Base-by-base conservation (phyloP, 2,329 filamentous ascomycete species). In the Pyricularia pennisetigena region DNA sequence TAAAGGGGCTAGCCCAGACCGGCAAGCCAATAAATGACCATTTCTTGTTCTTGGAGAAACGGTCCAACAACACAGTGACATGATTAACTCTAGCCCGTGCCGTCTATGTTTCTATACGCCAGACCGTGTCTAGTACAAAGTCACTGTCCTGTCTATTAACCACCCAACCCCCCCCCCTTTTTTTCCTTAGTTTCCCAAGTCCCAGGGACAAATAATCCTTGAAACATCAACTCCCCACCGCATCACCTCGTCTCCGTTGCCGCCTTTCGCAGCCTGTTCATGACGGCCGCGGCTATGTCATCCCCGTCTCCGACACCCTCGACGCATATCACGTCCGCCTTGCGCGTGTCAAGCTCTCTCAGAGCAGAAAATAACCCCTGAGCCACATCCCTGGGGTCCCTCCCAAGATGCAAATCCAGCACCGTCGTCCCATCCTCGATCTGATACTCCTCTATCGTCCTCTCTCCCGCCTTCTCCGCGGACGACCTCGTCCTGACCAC, bases 311-410 rank as follows among this genome's bases (percentile, higher is more conserved):
- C 83, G 69, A 97, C 91, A 2, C 94, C 94, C 77, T 99, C 95
- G 12, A 98, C 92, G 72, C 94, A 91, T 67, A 99, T 97, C 24
- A 90, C 83, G 75, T 95, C 89, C 4, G 93, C 93, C 32, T 88
- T 86, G 70, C 88, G 83, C 73, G 89, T 86, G 77, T 99, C 95
- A 71, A 99, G 84, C 72, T 94, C 91, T 67, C 95, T 85, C 68
- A 99, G 81, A 1, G 93, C 92, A 14, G 92, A 92, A 76, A 99
- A 99, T 16, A 99, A 82, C 0, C 92, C 91, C 73, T 94, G 88
- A 1, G 95, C 94, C 73, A 99, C 93, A 35, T 86, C 86, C 72
- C 86, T 86, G 0, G 88, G 88, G 63, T 90, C 86, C 20, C 79
- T 79, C 0, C 94, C 94, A 16, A 99, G 82, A 69, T 87, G 80